phyloP scores from a whole-genome alignment of 331 rosid species.

The Phaseolus coccineus region DNA sequence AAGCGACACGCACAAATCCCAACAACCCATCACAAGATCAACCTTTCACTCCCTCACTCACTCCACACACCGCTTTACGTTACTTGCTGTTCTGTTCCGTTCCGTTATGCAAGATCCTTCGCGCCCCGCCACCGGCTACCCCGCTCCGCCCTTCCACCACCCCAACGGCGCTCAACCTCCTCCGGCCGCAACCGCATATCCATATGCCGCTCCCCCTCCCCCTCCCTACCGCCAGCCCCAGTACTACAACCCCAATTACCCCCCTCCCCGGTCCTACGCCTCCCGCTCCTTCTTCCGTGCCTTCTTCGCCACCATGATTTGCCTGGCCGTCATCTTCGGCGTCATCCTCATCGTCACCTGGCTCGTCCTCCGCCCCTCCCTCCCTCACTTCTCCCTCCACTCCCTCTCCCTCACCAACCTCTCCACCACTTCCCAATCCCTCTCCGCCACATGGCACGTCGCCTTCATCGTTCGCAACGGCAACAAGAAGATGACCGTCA shows the following conservation, averaged over 20 bases:
- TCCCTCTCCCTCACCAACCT: constrained; percentile 60
- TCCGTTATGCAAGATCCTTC: constrained; percentile 66
- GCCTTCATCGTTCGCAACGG: constrained; percentile 61
- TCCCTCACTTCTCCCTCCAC: constrained; percentile 65
- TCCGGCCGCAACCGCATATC: constrained; percentile 48
- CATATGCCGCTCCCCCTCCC: constrained; percentile 60
- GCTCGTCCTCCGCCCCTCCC: constrained; percentile 88
- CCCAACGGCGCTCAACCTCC: constrained; percentile 45
- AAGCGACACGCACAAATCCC: not conserved
- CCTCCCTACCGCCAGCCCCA: constrained; percentile 49
- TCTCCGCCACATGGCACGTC: constrained; percentile 68
- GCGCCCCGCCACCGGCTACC: constrained; percentile 88
- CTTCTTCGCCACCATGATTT: constrained; percentile 61
- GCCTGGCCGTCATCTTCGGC: constrained; percentile 63
- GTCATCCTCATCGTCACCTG: constrained; percentile 62
- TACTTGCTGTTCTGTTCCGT: not conserved
- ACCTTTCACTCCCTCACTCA: not conserved
- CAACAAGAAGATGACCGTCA: constrained; percentile 70
- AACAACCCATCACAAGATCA: too few species aligned
- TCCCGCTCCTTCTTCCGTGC: constrained; percentile 72
- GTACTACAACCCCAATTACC: constrained; percentile 40
- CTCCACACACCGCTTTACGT: not conserved
- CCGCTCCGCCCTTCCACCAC: constrained; percentile 49
- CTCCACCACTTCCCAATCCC: constrained; percentile 52
- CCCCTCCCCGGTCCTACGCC: constrained; percentile 30